Base-by-base conservation (phyloP, 306 rosid genomes). In the Cicer chorassanicum region DNA sequence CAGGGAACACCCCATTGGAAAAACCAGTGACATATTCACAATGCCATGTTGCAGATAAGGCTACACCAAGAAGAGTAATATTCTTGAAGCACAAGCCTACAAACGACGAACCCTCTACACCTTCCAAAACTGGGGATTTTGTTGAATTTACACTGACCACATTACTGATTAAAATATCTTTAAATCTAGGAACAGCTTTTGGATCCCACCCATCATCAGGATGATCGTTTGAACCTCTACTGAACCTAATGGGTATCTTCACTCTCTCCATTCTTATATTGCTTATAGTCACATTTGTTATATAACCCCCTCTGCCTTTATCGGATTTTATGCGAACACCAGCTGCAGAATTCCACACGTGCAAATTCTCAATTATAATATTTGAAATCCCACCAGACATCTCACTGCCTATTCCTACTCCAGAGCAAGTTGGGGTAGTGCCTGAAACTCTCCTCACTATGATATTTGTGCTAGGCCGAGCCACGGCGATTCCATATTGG, bases 321-420 rank as follows among this genome's bases (percentile, higher is more conserved):
- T 94, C 99, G 0, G 96, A 90, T 74, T 94, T 94, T 50, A 95
- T 80, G 6, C 97, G 90, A 77, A 95, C 82, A 14, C 98, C 97
- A 1, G 92, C 96, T 1, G 96, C 97, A 7, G 93, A 95, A 79
- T 95, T 79, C 98, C 98, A 89, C 65, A 95, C 77, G 70, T 92
- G 96, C 86, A 95, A 71, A 86, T 90, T 73, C 81, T 92, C 92
- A 7, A 95, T 85, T 44, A 78, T 86, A 14, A 92, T 75, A 64
- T 95, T 90, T 60, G 96, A 89, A 46, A 92, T 84, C 69, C 99
- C 99, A 44, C 99, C 97, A 3, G 98, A 92, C 99, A 94, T 94
- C 75, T 94, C 99, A 36, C 97, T 94, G 9, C 99, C 99, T 81
- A 95, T 90, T 84, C 98, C 99, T 1, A 95, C 87, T 57, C 97